These are phyloP conservation scores for Lipomyces orientalis DNA, from an alignment of 805 yeast genomes.

Conservation along the genomic window DNA sequence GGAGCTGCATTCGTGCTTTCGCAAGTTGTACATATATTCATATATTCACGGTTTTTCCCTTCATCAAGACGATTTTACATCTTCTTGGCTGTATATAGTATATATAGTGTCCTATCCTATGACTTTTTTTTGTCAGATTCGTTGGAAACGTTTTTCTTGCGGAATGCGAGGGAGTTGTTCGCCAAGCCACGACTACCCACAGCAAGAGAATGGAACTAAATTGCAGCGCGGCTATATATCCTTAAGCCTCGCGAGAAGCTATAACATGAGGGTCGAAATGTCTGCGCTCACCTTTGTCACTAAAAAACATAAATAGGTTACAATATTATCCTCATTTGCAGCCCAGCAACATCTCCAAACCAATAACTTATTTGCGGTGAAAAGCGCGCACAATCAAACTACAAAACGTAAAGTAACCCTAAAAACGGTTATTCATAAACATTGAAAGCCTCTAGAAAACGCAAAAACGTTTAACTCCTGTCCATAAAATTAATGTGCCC, in stretches of 20 bases:
- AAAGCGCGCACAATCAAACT: not conserved
- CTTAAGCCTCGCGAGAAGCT: not conserved
- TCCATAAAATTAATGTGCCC: not conserved
- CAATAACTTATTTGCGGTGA: not conserved
- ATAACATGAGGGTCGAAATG: too few species aligned
- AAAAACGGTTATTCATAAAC: not conserved
- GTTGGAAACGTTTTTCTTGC: not conserved
- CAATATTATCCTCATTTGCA: too few species aligned
- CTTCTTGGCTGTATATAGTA: not conserved
- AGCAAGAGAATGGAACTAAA: not conserved
- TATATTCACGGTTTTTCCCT: not conserved
- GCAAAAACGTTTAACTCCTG: not conserved
- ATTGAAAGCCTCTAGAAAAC: not conserved
- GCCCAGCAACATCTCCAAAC: not conserved
- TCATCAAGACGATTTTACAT: not conserved
- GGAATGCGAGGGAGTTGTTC: not conserved
- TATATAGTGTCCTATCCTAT: not conserved
- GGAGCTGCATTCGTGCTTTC: not conserved
- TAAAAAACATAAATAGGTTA: too few species aligned
- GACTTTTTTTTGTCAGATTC: not conserved
- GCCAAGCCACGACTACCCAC: not conserved
- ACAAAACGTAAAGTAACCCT: not conserved
- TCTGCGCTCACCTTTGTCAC: too few species aligned
- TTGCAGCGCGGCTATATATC: not conserved
- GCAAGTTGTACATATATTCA: not conserved